Percentiles rank a stretch among this genome's conserved stretches.
Conservation (phyloP, 805 yeast species). For the Lipomyces yamadae region DNA sequence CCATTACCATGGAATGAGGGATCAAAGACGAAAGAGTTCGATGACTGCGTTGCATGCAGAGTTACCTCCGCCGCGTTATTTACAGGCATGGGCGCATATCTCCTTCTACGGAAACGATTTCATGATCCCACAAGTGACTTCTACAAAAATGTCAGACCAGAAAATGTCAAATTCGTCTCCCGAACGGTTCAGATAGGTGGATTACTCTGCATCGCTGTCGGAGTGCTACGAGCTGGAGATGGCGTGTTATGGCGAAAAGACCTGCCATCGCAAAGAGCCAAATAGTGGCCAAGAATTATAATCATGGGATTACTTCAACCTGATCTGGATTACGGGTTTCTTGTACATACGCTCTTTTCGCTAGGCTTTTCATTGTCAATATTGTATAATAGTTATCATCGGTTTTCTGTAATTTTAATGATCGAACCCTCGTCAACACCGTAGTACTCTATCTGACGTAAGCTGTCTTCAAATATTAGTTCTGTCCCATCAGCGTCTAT, state of each 20-base stretch:
- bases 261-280: constrained; percentile 1
- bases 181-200: constrained; percentile 17
- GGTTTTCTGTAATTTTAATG: constrained; percentile 5
- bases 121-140: constrained; percentile 27
- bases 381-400: neutral
- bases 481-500: constrained; percentile 12
- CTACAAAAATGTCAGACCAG: constrained; percentile 31
- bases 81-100: constrained; percentile 25
- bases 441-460: constrained; percentile 26
- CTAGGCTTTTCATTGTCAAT: neutral
- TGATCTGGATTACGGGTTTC: neutral
- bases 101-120: constrained; percentile 27
- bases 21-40: constrained; percentile 15
- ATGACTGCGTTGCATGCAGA: constrained; percentile 32
- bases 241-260: constrained; percentile 37
- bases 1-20: constrained; percentile 25
- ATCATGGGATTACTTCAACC: neutral
- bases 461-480: constrained; percentile 18
- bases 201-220: constrained; percentile 17
- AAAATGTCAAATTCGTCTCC: constrained; percentile 21
- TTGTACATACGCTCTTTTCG: neutral
- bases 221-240: constrained; percentile 33
- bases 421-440: constrained; percentile 22
- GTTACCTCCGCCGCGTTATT: constrained; percentile 20
- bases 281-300: neutral